Percentiles rank a stretch among this genome's conserved stretches.
phyloP scores from a whole-genome alignment of 352 stramenopile genomes.

The Pythium insidiosum region DNA sequence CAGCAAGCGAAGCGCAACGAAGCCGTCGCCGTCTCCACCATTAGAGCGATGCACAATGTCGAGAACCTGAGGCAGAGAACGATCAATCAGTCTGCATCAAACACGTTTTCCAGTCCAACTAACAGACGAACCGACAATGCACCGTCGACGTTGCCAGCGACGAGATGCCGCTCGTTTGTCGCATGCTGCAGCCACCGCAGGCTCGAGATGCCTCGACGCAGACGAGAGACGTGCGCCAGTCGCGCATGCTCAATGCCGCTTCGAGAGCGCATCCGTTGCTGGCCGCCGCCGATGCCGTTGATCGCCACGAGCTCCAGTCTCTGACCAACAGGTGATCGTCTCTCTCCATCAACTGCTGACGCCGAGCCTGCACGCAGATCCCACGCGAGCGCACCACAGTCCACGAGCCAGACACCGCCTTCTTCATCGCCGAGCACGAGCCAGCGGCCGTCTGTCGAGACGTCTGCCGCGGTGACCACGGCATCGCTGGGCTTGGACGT shows the following conservation, averaged over 20 bases:
- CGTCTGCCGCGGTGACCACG: slow-evolving; percentile 9
- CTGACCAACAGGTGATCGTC: slow-evolving; percentile 13
- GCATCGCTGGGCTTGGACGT: background rate
- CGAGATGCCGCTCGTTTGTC: background rate
- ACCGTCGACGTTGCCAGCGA: slow-evolving; percentile 9
- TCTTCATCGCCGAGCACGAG: slow-evolving; percentile 15
- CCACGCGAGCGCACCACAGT: slow-evolving; percentile 23
- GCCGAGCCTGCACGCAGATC: too few relatives aligned
- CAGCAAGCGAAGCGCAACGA: too few relatives aligned
- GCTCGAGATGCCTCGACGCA: too few relatives aligned
- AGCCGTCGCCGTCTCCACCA: too few relatives aligned
- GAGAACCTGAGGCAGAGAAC: too few relatives aligned
- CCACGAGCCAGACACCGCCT: slow-evolving; percentile 24
- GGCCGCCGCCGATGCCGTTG: slow-evolving; percentile 28
- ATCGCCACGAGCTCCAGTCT: slow-evolving; percentile 17
- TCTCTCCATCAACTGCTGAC: too few relatives aligned
- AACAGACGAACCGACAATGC: slow-evolving; percentile 1
- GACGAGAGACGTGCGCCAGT: too few relatives aligned
- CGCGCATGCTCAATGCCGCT: too few relatives aligned
- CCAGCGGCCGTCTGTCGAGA: slow-evolving; percentile 26
- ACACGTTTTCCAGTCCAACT: too few relatives aligned
- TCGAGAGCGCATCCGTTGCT: too few relatives aligned
- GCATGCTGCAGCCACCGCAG: background rate
- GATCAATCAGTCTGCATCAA: too few relatives aligned
- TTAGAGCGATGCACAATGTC: too few relatives aligned